Evolutionary conservation across 2,329 filamentous ascomycete species (phyloP), one percentile per base, ranked within the genome.

Genomic region (Verticillium albo-atrum): DNA sequence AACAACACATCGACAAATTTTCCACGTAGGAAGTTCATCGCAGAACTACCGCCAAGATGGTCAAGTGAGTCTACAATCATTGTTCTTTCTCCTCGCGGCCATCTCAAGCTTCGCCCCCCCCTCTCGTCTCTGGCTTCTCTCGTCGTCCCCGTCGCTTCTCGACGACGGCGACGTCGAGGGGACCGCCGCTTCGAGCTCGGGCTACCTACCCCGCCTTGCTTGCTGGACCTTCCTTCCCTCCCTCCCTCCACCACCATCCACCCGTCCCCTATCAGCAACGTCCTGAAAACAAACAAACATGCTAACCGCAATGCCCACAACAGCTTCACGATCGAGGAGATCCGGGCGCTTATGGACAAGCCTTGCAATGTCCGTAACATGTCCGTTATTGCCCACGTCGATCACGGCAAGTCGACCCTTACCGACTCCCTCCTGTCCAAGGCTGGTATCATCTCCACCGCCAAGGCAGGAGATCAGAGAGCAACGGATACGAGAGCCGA

Each of bases 351-450:
- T 77, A 91, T 90, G 89, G 89, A 92, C 87, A 88, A 89, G 82
- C 88, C 90, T 70, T 83, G 77, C 76, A 89, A 89, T 79, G 85
- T 89, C 77, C 84, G 85, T 81, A 98, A 98, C 89, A 98, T 97
- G 94, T 97, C 92, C 84, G 95, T 99, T 80, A 98, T 98, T 92
- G 95, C 95, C 80, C 95, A 99, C 85, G 93, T 99, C 89, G 95
- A 99, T 82, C 95, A 99, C 88, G 95, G 95, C 85, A 99, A 99
- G 84, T 99, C 95, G 72, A 99, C 95, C 77, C 88, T 99, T 74
- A 97, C 94, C 88, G 95, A 99, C 83, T 98, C 95, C 73, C 91
- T 99, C 69, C 90, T 99, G 77, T 92, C 96, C 84, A 95, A 96
- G 84, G 94, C 94, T 75, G 95, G 95, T 94, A 99, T 99, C 77